Evolutionary conservation across 768 basidiomycete species (phyloP), one percentile per base, ranked within the genome.

Genomic region (Austroboletus eburneus): DNA sequence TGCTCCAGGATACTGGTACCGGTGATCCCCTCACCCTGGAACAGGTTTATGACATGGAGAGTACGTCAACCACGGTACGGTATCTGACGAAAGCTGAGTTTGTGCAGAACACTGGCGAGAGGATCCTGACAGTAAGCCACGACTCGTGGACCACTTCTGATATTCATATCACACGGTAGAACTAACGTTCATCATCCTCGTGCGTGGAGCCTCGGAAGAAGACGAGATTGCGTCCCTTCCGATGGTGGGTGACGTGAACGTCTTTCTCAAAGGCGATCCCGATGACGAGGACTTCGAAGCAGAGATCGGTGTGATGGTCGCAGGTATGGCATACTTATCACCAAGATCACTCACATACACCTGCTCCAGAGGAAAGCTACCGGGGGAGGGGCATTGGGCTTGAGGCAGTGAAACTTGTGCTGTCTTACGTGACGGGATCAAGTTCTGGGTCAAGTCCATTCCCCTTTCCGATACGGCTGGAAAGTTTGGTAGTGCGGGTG

Each of bases 221-320:
- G 60, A 63, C 1, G 48, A 56, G 10, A 47, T 52, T 48, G 56
- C 66, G 71, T 56, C 65, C 61, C 58, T 72, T 49, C 77, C 74
- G 9, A 93, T 95, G 91, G 70, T 94, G 17, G 94, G 94, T 25
- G 94, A 97, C 61, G 91, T 92, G 29, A 96, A 96, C 64, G 67
- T 96, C 22, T 96, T 96, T 64, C 67, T 95, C 35, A 85, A 85
- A 38, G 81, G 82, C 38, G 54, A 62, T 16, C 64, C 65, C 18
- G 59, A 63, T 1, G 66, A 69, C 6, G 67, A 73, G 20, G 72
- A 68, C 27, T 76, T 79, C 45, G 83, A 91, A 51, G 88, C 80
- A 3, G 94, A 97, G 59, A 78, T 83, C 22, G 91, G 95, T 63
- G 83, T 95, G 49, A 97, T 95, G 93, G 86, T 95, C 50, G 91